Percentiles rank a stretch among this genome's conserved stretches.
Conservation (phyloP, 2,329 filamentous ascomycete genomes). For the Trichoderma hamatum region DNA sequence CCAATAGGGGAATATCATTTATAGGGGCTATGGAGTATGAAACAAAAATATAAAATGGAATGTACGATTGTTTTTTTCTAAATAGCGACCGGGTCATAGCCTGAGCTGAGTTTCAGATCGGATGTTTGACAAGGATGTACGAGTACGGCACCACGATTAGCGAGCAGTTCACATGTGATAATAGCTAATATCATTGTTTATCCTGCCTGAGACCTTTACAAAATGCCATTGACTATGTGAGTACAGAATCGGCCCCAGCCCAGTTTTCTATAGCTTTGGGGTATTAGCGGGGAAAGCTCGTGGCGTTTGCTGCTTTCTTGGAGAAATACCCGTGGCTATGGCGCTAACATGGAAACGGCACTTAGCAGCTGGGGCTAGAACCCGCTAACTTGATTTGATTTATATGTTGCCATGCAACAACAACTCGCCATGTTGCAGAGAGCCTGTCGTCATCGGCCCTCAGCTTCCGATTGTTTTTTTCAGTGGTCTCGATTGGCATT, state of each 20-base stretch:
- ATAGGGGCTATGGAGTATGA: slow-evolving; percentile 21
- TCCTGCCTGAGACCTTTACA: neutral
- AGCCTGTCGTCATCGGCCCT: slow-evolving; percentile 22
- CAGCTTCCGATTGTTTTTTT: neutral
- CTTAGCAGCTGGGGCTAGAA: slow-evolving; percentile 12
- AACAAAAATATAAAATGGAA: slow-evolving; percentile 24
- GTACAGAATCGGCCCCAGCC: neutral
- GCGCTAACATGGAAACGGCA: slow-evolving; percentile 15
- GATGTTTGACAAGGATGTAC: neutral
- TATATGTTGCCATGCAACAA: neutral
- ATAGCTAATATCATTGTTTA: neutral
- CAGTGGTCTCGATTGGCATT: neutral
- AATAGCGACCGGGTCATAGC: neutral
- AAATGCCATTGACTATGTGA: neutral
- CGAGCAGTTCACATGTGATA: neutral
- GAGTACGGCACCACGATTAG: neutral
- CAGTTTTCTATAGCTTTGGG: neutral
- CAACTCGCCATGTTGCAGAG: neutral
- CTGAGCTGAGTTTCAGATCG: slow-evolving; percentile 15
- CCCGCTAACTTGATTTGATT: neutral
- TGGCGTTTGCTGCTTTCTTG: neutral
- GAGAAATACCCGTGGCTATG: neutral
- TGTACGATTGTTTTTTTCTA: slow-evolving; percentile 22
- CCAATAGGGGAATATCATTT: slow-evolving; percentile 27
- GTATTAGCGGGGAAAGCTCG: slow-evolving; percentile 3